These are phyloP conservation scores for Dendrobium nobile DNA, from an alignment of 106 monocot species.

Conservation along the genomic window DNA sequence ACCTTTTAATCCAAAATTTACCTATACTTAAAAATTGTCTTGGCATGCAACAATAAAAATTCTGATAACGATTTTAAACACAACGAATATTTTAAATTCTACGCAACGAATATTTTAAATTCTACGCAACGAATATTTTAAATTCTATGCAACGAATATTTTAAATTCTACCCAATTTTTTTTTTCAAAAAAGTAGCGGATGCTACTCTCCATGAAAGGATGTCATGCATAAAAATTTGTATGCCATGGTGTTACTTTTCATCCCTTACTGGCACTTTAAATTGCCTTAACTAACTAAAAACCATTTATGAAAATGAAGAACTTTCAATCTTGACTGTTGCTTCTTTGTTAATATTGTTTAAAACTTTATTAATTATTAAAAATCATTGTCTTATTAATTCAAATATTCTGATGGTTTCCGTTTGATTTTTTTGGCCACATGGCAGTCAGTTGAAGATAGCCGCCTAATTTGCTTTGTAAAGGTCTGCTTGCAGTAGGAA, in stretches of 20 bases:
- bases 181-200: background rate
- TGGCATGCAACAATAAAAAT: too few relatives aligned
- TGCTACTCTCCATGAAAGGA: background rate
- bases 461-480: background rate
- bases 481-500: background rate
- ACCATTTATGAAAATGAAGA: background rate
- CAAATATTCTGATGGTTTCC: background rate
- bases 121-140: too few relatives aligned
- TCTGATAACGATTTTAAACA: too few relatives aligned
- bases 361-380: background rate
- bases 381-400: background rate
- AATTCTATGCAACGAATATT: too few relatives aligned
- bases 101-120: too few relatives aligned
- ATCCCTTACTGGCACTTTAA: background rate
- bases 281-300: background rate
- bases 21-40: too few relatives aligned
- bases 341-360: background rate
- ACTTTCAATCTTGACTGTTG: background rate
- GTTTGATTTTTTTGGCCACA: background rate
- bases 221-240: background rate
- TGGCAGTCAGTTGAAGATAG: background rate
- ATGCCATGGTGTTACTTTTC: background rate
- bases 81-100: too few relatives aligned
- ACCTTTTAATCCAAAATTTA: too few relatives aligned
- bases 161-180: background rate